Conservation (phyloP, 495 filamentous ascomycete species). For the Friedmanniomyces simplex region DNA sequence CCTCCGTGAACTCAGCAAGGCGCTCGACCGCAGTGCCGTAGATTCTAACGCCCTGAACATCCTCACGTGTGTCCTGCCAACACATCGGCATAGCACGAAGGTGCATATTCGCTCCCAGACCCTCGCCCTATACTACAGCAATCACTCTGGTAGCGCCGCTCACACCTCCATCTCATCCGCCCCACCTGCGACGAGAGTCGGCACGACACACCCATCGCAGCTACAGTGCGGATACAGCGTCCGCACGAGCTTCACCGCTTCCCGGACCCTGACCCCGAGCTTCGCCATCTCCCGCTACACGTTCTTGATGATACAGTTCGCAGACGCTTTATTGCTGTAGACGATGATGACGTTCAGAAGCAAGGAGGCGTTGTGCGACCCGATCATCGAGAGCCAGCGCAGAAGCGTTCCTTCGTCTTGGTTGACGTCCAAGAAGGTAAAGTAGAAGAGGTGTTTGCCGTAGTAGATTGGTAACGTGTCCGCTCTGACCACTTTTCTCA, state of each 20-base stretch:
- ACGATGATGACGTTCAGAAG: neutral
- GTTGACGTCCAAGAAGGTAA: neutral
- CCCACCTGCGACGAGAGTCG: neutral
- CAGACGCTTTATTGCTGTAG: neutral
- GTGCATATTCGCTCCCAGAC: too few species aligned
- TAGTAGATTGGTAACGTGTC: slow-evolving; percentile 1
- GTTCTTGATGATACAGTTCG: neutral
- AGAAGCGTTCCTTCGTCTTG: neutral
- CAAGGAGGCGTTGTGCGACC: neutral
- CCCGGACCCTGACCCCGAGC: neutral
- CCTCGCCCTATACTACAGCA: too few species aligned
- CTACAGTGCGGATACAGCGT: neutral
- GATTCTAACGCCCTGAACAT: too few species aligned
- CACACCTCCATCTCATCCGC: too few species aligned
- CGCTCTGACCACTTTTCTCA: neutral
- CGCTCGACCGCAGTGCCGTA: too few species aligned
- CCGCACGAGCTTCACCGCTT: neutral
- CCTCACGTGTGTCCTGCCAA: too few species aligned
- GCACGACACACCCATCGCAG: neutral
- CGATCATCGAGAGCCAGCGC: neutral
- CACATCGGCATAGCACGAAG: too few species aligned
- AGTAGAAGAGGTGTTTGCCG: neutral
- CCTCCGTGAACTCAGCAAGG: too few species aligned
- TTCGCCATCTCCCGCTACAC: neutral
- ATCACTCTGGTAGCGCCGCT: too few species aligned